Evolutionary conservation across 768 basidiomycete species (phyloP).

Genomic region (Dentipellis sp.): DNA sequence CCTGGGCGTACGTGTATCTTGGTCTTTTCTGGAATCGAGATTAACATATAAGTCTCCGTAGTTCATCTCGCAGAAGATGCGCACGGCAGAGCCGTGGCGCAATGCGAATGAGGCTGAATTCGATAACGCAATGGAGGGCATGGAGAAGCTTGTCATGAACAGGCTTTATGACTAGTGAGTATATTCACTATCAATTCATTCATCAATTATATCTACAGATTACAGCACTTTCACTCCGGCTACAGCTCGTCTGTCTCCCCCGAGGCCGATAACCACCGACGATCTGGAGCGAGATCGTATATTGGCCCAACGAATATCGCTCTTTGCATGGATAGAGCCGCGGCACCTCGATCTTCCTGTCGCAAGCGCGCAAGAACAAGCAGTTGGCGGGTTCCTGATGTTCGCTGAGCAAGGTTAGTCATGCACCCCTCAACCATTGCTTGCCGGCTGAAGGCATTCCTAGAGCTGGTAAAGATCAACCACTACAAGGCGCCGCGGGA

Average conservation of each 20-base stretch:
- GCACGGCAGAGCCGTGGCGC: conserved; percentile 75
- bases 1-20: conserved; percentile 47
- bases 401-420: conserved; percentile 78
- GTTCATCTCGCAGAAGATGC: conserved; percentile 91
- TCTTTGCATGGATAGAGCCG: conserved; percentile 88
- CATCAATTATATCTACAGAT: conserved; percentile 7
- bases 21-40: background rate
- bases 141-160: conserved; percentile 99
- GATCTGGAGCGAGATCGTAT: conserved; percentile 96
- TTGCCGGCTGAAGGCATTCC: background rate
- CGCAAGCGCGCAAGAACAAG: conserved; percentile 45
- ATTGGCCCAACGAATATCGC: conserved; percentile 76
- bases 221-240: conserved; percentile 88
- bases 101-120: conserved; percentile 75
- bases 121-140: conserved; percentile 94
- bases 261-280: conserved; percentile 79
- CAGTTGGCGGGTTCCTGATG: conserved; percentile 59
- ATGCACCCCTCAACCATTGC: background rate
- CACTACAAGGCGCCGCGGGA: conserved; percentile 99
- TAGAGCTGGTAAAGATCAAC: conserved; percentile 92
- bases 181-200: background rate
- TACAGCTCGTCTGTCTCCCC: conserved; percentile 53
- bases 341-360: conserved; percentile 87
- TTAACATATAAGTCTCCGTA: conserved; percentile 22
- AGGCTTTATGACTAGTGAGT: conserved; percentile 89